Conservation (phyloP, 441 rosid species). For the Pelargonium australe region DNA sequence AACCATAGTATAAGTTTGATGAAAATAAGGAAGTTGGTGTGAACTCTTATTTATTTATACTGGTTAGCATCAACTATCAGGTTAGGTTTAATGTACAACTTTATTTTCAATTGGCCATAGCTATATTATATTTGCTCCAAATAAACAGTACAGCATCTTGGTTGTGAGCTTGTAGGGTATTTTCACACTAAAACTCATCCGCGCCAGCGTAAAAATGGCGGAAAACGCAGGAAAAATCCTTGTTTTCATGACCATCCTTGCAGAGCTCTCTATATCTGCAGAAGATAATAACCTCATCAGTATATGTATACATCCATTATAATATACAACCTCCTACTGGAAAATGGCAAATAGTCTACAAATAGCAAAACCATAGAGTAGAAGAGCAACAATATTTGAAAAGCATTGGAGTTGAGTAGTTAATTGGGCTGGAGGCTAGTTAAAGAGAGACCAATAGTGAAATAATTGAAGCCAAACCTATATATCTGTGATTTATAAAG, state of each 20-base stretch:
- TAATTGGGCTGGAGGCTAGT: neutral
- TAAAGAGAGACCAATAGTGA: neutral
- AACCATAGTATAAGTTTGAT: too few species aligned
- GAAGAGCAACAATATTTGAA: neutral
- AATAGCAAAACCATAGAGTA: neutral
- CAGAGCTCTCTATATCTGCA: conserved; percentile 64
- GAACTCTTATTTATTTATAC: too few species aligned
- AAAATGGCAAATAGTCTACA: neutral
- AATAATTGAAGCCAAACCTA: neutral
- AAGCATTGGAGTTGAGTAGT: neutral
- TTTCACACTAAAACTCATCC: conserved; percentile 29
- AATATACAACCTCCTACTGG: neutral
- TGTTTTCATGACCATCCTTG: conserved; percentile 49
- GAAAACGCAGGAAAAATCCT: conserved; percentile 85
- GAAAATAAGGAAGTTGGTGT: too few species aligned
- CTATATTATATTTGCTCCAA: too few species aligned
- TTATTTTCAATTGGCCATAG: too few species aligned
- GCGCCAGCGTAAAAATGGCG: conserved; percentile 61
- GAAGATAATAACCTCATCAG: conserved; percentile 16
- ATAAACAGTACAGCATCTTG: too few species aligned
- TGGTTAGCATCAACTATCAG: too few species aligned
- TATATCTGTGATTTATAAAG: neutral
- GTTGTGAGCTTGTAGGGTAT: neutral
- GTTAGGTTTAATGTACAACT: too few species aligned
- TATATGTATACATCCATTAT: neutral